Base-by-base conservation (phyloP, 768 basidiomycete genomes). In the Auriscalpium orientale region DNA sequence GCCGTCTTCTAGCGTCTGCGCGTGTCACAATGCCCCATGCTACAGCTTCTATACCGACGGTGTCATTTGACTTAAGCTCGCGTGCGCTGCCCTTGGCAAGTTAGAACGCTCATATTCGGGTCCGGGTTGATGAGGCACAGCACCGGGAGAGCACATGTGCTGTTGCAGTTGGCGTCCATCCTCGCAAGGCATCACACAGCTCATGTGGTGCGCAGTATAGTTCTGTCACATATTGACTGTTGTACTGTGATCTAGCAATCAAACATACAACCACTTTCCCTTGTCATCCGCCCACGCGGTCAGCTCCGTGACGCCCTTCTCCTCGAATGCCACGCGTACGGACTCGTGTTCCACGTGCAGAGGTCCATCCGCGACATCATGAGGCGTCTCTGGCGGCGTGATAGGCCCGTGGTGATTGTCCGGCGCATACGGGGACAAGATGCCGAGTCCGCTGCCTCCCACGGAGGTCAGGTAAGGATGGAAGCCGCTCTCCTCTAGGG, bases 381-480 rank as follows among this genome's bases (percentile, higher is more conserved):
- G 40, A 16, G 64, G 50, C n/a, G 59, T 62, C 49, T 69, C 53
- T 16, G 71, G 66, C 2, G 70, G 67, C 4, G 74, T 73, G 18
- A 59, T 59, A 1, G 65, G 62, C n/a, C 46, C 54, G n/a, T 34
- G 43, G 21, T 58, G 51, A 28, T 62, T 62, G 38, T 37, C 59
- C 5, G 79, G 76, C 57, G 74, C 73, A 48, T 60, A 56, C 21
- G 81, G 83, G 4, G 85, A 84, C 64, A 92, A 76, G 62, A 99
- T 80, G 58, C 95, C 95, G 16, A 95, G 79, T 10, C 95, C 95
- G 62, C 84, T 86, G 55, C 97, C 97, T 15, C 97, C 97, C 50
- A 99, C 91, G 55, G 89, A 82, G 37, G 95, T 95, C 62, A 91
- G 76, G 77, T 98, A 94, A 28, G 91, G 86, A 60, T 82, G 78